Evolutionary conservation across 2,329 filamentous ascomycete species (phyloP), one percentile per base, ranked within the genome.

Genomic region (Fusarium marasasianum): DNA sequence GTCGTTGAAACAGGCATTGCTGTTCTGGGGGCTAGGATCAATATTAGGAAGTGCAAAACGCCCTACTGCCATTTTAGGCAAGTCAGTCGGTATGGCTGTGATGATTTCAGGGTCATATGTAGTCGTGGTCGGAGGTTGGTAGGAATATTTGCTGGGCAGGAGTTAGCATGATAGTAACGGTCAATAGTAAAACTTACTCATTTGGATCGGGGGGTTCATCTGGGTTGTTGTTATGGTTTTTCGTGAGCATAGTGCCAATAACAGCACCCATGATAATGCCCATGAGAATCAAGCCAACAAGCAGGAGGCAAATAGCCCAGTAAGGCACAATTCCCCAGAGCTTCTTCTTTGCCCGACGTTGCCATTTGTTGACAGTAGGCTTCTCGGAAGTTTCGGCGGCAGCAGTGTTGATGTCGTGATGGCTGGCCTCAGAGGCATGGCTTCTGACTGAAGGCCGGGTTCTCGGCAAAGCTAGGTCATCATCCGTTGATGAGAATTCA

Each of bases 241-340:
- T 74, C 3, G 74, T 69, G 63, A 86, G 73, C 37, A 88, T 76
- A 3, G 84, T 85, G 29, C 87, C 89, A 50, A 91, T 83, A 17
- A 91, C 87, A 26, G 89, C 86, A 31, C 88, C 90, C 71, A 91
- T 83, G 5, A 92, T 83, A 13, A 88, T 80, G 22, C 86, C 87
- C 79, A 91, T 83, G 40, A 91, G 76, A 15, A 90, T 72, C 26
- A 91, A 76, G 6, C 85, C 84, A 6, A 86, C 79, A 1, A 84
- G 76, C 5, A 87, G 79, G 18, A 92, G 79, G 51, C 85, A 85
- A 37, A 92, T 84, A 3, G 88, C 89, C 90, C 90, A 92, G 66
- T 88, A 88, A 1, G 90, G 90, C 26, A 92, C 82, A 26, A 91
- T 84, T 11, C 89, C 88, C 78, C 88, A 90, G 8, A 90, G 77